These are phyloP conservation scores for Leucocoprinus leucothites DNA, from an alignment of 768 basidiomycete species.

Conservation along the genomic window DNA sequence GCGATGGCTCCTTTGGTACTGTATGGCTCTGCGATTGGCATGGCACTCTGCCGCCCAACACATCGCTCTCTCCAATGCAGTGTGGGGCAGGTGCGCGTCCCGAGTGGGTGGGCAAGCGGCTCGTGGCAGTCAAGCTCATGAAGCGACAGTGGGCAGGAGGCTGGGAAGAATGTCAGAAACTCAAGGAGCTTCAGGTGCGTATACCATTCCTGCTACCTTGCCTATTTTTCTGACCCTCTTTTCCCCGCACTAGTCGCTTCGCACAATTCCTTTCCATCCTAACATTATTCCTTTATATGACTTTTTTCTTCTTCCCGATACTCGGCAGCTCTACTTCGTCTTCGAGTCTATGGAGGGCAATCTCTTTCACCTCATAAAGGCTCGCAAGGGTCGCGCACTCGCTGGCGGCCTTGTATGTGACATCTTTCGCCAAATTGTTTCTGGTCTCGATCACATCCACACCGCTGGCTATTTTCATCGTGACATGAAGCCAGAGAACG, in stretches of 20 bases:
- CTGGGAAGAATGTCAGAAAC: constrained; percentile 94
- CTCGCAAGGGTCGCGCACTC: constrained; percentile 89
- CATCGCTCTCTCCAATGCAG: constrained; percentile 91
- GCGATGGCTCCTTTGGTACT: constrained; percentile 98
- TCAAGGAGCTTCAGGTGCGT: constrained; percentile 93
- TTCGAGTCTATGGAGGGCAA: constrained; percentile 99
- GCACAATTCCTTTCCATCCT: constrained; percentile 90
- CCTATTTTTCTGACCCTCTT: constrained; percentile 16
- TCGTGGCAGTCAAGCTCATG: constrained; percentile 98
- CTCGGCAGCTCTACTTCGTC: constrained; percentile 97
- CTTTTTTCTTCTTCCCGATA: constrained; percentile 93
- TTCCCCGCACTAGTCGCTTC: constrained; percentile 66
- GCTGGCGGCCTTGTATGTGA: constrained; percentile 96
- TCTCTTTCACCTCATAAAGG: constrained; percentile 97
- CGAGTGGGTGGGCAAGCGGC: constrained; percentile 90
- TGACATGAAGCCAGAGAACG: constrained; percentile 99
- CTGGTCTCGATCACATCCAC: constrained; percentile 93
- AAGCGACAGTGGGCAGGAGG: constrained; percentile 97
- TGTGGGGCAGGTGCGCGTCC: constrained; percentile 88
- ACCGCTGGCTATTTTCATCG: constrained; percentile 94
- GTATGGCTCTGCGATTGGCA: constrained; percentile 99
- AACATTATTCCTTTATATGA: constrained; percentile 99
- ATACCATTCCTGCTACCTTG: constrained; percentile 12
- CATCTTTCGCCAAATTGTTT: constrained; percentile 89
- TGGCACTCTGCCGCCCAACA: constrained; percentile 88